A percentile compares a stretch with the other conserved stretches of the same genome.
Evolutionary conservation across 2,329 filamentous ascomycete genomes (phyloP).

Genomic region (Shiraia sp.): DNA sequence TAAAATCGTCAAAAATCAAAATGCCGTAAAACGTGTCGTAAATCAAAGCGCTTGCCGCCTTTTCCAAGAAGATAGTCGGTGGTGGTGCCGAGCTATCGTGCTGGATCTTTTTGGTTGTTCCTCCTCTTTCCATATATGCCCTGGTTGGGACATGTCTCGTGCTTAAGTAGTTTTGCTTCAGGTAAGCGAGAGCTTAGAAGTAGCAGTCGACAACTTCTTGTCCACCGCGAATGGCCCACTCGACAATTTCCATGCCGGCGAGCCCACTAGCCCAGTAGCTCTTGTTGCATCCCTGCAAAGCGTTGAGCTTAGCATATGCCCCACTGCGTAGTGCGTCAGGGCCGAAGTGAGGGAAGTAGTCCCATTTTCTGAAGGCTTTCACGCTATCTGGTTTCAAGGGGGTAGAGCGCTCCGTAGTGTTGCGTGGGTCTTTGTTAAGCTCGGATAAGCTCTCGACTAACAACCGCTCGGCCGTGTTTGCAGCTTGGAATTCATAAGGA

Average conservation of each 20-base stretch:
- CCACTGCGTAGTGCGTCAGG: conserved; percentile 28
- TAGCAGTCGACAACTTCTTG: conserved; percentile 40
- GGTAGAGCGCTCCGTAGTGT: conserved; percentile 23
- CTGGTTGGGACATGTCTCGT: too few species aligned
- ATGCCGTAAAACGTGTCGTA: conserved; percentile 14
- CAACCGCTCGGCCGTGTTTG: conserved; percentile 26
- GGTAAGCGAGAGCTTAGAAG: conserved; percentile 26
- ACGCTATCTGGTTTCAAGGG: conserved; percentile 29
- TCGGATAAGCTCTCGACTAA: conserved; percentile 36
- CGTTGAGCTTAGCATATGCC: conserved; percentile 37
- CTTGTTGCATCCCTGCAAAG: conserved; percentile 43
- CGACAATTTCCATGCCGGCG: conserved; percentile 45
- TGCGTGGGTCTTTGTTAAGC: conserved; percentile 45
- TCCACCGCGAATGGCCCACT: conserved; percentile 42
- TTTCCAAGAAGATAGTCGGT: neutral
- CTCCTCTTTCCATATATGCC: too few species aligned
- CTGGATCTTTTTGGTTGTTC: too few species aligned
- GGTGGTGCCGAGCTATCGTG: too few species aligned
- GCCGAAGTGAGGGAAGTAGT: conserved; percentile 45
- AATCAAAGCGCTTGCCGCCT: neutral
- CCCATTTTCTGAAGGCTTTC: conserved; percentile 44
- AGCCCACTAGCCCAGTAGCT: conserved; percentile 44
- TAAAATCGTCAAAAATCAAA: conserved; percentile 20
- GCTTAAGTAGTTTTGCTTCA: too few species aligned
- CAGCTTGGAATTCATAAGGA: conserved; percentile 38